Evolutionary conservation across 2,329 filamentous ascomycete species (phyloP), one percentile per base, ranked within the genome.

Genomic region (Penicillium sp.): DNA sequence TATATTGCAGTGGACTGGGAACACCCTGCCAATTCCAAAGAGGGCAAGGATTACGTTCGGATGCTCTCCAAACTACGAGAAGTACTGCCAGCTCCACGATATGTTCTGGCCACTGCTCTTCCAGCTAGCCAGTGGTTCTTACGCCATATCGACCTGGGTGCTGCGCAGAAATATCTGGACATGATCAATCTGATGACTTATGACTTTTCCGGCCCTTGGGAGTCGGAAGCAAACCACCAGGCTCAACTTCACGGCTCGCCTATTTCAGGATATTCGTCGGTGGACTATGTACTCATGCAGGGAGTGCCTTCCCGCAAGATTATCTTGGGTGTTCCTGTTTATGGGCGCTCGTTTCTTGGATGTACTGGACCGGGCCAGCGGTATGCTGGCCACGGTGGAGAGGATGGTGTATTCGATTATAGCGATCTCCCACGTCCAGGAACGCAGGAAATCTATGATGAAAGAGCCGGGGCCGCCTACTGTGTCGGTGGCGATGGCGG

Each of bases 171-270:
- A 42, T 86, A 89, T 62, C 79, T 94, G 31, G 89, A 93, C 71
- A 81, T 87, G 58, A 76, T 94, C 70, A 93, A 93, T 70, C 76
- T 94, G 31, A 91, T 89, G 83, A 84, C 89, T 1, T 94, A 92
- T 72, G 90, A 94, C 71, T 90, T 92, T 67, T 86, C 83, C 23
- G 89, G 90, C 1, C 79, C 84, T 3, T 92, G 89, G 89, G 83
- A 83, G 1, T 69, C 77, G 26, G 82, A 81, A 53, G 84, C 84
- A 42, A 90, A 89, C 6, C 88, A 93, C 69, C 90, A 93, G 51
- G 84, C 89, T 4, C 89, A 92, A 68, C 82, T 94, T 1, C 90
- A 87, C 67, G 78, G 83, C 1, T 75, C 77, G n/a, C 69, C 66
- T 0, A 72, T 77, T 24, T 91, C 87, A 1, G 87, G 83, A n/a